A percentile compares a stretch with the other conserved stretches of the same genome.
Conservation (phyloP, 257 asterid species). For the Capsicum baccatum region DNA sequence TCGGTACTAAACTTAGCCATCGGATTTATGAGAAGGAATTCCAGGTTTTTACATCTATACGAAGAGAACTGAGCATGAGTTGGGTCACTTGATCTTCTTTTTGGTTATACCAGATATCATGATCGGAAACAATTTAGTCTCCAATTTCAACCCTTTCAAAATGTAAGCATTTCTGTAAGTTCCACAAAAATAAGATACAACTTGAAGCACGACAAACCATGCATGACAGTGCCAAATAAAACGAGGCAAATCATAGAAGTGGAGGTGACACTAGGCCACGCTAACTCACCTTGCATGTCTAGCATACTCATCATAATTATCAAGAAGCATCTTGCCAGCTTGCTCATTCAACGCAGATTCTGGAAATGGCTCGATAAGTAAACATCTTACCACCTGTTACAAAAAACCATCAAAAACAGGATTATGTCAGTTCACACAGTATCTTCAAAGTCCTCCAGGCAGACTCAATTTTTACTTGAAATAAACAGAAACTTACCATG, state of each 20-base stretch:
- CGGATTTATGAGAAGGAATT: neutral
- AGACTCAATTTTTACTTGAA: neutral
- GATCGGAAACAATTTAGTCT: neutral
- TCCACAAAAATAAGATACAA: neutral
- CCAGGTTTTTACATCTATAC: conserved; percentile 7
- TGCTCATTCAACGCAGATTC: conserved; percentile 96
- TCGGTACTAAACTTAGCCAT: neutral
- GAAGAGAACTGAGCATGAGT: neutral
- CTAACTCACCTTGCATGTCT: conserved; percentile 76
- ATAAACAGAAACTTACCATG: conserved; percentile 54
- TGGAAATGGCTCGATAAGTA: conserved; percentile 95
- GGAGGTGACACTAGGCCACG: neutral
- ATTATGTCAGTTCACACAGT: neutral
- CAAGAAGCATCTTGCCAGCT: conserved; percentile 97
- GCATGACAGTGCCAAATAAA: neutral
- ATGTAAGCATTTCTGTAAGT: neutral
- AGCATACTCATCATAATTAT: conserved; percentile 87
- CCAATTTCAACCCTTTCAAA: neutral
- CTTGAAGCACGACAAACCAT: neutral
- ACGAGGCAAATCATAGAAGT: neutral
- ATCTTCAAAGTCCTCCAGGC: neutral
- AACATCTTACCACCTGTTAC: conserved; percentile 89
- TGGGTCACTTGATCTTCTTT: neutral
- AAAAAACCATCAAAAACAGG: neutral
- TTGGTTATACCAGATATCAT: neutral